A percentile compares a stretch with the other conserved stretches of the same genome.
phyloP scores from a whole-genome alignment of 768 basidiomycete species.

The Leccinum subgranulosum region DNA sequence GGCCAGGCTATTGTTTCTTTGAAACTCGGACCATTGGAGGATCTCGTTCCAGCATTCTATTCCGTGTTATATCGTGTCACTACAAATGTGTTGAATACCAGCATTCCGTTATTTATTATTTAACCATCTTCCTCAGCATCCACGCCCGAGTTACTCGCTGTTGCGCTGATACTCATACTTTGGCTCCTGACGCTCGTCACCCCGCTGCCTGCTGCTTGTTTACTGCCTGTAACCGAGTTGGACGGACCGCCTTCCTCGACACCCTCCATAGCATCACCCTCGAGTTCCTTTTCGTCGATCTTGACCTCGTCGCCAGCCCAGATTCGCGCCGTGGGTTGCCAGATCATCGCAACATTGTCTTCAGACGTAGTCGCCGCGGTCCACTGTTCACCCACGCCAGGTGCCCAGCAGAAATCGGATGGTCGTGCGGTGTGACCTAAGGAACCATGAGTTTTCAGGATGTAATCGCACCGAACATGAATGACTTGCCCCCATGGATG shows the following conservation, averaged over 20 bases:
- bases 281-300: constrained; percentile 82
- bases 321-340: constrained; percentile 94
- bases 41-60: background rate
- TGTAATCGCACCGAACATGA: background rate
- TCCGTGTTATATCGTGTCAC: background rate
- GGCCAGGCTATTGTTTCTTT: constrained; percentile 63
- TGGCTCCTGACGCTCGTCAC: constrained; percentile 47
- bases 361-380: constrained; percentile 86
- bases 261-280: constrained; percentile 76
- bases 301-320: constrained; percentile 90
- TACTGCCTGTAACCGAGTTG: constrained; percentile 10
- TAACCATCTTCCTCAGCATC: constrained; percentile 39
- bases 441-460: constrained; percentile 1
- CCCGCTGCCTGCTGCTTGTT: constrained; percentile 26
- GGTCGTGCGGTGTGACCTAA: constrained; percentile 87
- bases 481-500: constrained; percentile 80
- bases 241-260: constrained; percentile 44
- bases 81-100: constrained; percentile 9
- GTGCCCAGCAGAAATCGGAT: constrained; percentile 96
- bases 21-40: constrained; percentile 16
- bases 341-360: constrained; percentile 95
- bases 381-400: constrained; percentile 78
- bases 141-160: constrained; percentile 46
- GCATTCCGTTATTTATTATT: constrained; percentile 9
- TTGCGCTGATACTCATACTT: constrained; percentile 61